These are phyloP conservation scores for Hirschioporus abietinus DNA, from an alignment of 768 basidiomycete genomes.

Conservation along the genomic window DNA sequence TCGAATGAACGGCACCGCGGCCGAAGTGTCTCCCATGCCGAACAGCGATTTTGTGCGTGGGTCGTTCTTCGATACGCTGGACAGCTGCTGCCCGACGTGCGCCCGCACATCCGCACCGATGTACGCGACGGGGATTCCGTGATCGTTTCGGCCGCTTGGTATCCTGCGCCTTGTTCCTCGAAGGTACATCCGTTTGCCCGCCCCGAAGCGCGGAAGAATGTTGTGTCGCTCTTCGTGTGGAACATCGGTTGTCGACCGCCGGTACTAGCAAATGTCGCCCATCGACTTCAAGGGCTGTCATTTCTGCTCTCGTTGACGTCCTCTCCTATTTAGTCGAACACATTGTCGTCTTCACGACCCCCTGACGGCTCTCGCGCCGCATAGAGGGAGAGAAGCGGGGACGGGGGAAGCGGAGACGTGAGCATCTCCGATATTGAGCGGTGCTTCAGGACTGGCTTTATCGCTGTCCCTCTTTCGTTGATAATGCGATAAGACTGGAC, in stretches of 20 bases:
- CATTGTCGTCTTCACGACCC: constrained; percentile 23
- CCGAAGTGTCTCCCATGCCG: no score
- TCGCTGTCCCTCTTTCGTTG: constrained; percentile 19
- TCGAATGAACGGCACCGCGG: no score
- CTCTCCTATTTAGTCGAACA: constrained; percentile 49
- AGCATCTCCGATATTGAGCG: constrained; percentile 90
- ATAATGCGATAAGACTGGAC: not conserved
- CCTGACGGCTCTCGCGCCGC: constrained; percentile 11
- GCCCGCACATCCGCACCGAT: no score
- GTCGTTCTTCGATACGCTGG: no score
- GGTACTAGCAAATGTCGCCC: not conserved
- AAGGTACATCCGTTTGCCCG: constrained; percentile 26
- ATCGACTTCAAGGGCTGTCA: not conserved
- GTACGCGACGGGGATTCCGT: no score
- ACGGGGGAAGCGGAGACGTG: constrained; percentile 60
- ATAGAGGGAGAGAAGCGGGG: constrained; percentile 49
- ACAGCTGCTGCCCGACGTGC: no score
- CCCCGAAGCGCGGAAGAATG: constrained; percentile 38
- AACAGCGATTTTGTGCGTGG: no score
- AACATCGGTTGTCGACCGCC: constrained; percentile 52
- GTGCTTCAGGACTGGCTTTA: constrained; percentile 94
- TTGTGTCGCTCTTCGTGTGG: constrained; percentile 89
- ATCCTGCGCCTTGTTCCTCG: no score
- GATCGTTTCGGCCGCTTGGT: no score
- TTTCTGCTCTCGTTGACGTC: constrained; percentile 17